phyloP scores from a whole-genome alignment of 768 basidiomycete genomes.

The Mycena sanguinolenta region DNA sequence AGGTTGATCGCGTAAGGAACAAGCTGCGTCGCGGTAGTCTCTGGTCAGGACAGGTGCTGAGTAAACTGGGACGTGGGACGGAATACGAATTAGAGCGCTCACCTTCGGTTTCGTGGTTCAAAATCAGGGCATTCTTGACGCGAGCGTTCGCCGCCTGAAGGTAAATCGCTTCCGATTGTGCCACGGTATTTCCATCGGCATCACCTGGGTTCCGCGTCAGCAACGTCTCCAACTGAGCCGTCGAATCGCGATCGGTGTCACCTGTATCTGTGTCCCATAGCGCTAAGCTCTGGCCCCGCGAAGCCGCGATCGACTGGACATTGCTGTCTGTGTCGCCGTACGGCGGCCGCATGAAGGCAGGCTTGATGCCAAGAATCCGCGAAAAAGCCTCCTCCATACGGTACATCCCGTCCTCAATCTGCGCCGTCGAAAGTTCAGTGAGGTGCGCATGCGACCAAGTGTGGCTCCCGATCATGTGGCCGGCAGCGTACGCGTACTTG shows the following conservation, averaged over 20 bases:
- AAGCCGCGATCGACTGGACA: background rate
- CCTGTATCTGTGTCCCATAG: background rate
- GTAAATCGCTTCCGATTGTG: background rate
- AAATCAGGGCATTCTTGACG: conserved; percentile 40
- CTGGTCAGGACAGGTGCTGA: background rate
- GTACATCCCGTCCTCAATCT: conserved; percentile 1
- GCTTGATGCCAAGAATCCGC: background rate
- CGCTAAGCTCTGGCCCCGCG: background rate
- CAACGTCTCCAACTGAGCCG: background rate
- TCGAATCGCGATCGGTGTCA: background rate
- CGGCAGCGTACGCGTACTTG: conserved; percentile 1
- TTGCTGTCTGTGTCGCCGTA: background rate
- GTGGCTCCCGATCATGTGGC: conserved; percentile 2
- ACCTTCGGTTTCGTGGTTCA: conserved; percentile 43
- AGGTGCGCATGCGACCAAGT: background rate
- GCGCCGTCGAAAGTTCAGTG: background rate
- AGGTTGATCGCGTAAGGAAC: conserved; percentile 1
- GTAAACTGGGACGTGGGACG: background rate
- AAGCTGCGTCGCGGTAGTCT: background rate
- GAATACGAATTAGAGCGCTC: background rate
- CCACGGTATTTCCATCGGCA: background rate
- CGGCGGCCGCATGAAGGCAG: conserved; percentile 3
- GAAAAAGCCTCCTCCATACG: background rate
- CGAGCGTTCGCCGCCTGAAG: conserved; percentile 34
- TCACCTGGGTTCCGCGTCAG: too few species aligned